Evolutionary conservation across 2,329 filamentous ascomycete species (phyloP).

Genomic region (Septoria petroselini): DNA sequence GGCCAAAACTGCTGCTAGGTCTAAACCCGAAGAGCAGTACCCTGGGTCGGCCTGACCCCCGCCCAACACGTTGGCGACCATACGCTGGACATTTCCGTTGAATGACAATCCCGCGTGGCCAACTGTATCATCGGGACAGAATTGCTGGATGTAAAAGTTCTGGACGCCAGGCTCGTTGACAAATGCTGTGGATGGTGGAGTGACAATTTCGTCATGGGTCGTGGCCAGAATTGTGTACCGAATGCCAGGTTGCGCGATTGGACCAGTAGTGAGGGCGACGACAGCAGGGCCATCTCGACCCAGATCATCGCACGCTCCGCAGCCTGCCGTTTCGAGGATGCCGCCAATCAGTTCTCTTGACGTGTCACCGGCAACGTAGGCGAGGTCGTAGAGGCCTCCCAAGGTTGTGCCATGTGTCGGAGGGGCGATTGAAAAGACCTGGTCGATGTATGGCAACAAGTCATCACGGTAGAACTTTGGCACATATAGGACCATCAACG

Average conservation of each 20-base stretch:
- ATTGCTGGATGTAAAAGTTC: conserved; percentile 21
- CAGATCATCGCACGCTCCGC: conserved; percentile 16
- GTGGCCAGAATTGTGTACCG: conserved; percentile 19
- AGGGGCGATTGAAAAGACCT: conserved; percentile 10
- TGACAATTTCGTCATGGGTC: conserved; percentile 20
- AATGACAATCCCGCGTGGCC: conserved; percentile 16
- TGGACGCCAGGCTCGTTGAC: conserved; percentile 16
- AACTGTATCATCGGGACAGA: conserved; percentile 16
- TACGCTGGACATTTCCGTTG: conserved; percentile 12
- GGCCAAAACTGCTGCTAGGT: not conserved
- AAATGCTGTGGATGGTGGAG: conserved; percentile 17
- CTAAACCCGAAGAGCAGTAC: conserved; percentile 1
- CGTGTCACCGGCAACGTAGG: conserved; percentile 11
- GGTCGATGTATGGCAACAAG: conserved; percentile 2
- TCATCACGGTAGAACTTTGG: conserved; percentile 15
- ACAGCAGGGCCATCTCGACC: conserved; percentile 13
- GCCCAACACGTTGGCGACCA: conserved; percentile 12
- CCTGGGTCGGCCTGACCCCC: not conserved
- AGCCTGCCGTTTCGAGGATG: conserved; percentile 5
- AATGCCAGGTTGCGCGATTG: conserved; percentile 18
- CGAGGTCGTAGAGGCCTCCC: conserved; percentile 5
- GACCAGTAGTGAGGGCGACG: conserved; percentile 15
- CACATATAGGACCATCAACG: conserved; percentile 11
- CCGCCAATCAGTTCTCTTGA: conserved; percentile 10
- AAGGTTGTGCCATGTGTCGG: conserved; percentile 15